Percentiles rank a stretch among this genome's conserved stretches.
These are phyloP conservation scores for Ceratorhiza oryzae-sativae DNA, from an alignment of 1,284 basidiomycete species.

Conservation along the genomic window DNA sequence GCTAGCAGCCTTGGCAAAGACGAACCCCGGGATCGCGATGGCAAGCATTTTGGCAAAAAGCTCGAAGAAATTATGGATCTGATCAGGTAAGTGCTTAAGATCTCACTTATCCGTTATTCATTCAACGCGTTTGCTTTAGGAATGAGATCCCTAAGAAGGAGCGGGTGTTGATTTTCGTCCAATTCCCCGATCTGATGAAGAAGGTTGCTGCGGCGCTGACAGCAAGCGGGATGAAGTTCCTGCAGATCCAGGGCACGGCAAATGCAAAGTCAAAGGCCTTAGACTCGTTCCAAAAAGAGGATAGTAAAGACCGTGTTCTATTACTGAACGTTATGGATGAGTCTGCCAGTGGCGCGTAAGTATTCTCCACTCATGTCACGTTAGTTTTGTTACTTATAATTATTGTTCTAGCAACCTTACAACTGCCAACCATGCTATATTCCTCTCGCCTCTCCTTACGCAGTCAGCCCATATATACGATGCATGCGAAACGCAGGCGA, in stretches of 20 bases:
- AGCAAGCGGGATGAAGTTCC: constrained; percentile 74
- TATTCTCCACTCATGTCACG: background rate
- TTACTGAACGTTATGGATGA: constrained; percentile 93
- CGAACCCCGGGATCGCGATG: constrained; percentile 69
- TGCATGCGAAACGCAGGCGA: constrained; percentile 88
- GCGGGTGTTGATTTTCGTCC: constrained; percentile 89
- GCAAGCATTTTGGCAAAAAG: constrained; percentile 88
- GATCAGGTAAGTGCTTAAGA: constrained; percentile 67
- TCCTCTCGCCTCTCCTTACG: constrained; percentile 88
- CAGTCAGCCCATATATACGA: constrained; percentile 70
- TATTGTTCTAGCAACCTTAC: constrained; percentile 70
- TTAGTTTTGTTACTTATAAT: background rate
- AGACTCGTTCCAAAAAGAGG: constrained; percentile 82
- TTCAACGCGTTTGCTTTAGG: constrained; percentile 51
- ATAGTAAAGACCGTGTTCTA: constrained; percentile 74
- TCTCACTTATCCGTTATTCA: background rate
- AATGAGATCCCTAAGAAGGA: constrained; percentile 75
- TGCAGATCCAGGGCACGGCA: constrained; percentile 84
- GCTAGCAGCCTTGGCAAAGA: constrained; percentile 87
- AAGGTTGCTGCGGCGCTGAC: constrained; percentile 86
- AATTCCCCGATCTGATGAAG: constrained; percentile 90
- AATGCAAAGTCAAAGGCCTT: constrained; percentile 79
- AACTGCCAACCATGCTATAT: constrained; percentile 92
- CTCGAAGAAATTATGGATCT: constrained; percentile 83
- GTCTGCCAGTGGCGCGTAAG: constrained; percentile 81